phyloP scores from a whole-genome alignment of 1,284 basidiomycete species.

The Pisolithus thermaeus region DNA sequence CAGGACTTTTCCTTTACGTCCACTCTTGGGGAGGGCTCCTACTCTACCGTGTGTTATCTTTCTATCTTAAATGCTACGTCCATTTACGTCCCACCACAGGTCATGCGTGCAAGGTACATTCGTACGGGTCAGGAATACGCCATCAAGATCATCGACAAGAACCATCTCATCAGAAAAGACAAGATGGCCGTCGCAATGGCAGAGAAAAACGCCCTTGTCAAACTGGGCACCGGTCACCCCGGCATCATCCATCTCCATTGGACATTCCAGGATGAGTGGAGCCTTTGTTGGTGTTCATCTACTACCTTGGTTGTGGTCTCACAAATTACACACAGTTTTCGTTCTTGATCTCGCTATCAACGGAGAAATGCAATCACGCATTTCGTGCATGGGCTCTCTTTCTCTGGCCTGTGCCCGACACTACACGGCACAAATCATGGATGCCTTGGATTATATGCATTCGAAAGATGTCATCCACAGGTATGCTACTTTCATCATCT shows the following conservation, averaged over 20 bases:
- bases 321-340: constrained; percentile 56
- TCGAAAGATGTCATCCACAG: constrained; percentile 84
- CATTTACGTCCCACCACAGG: constrained; percentile 34
- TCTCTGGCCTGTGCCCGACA: constrained; percentile 70
- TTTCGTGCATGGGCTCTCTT: constrained; percentile 78
- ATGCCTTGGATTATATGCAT: constrained; percentile 88
- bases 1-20: constrained; percentile 69
- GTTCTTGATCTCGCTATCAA: constrained; percentile 88
- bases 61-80: constrained; percentile 1
- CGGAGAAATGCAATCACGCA: constrained; percentile 80
- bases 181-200: constrained; percentile 60
- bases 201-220: constrained; percentile 60
- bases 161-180: constrained; percentile 61
- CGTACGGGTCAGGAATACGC: constrained; percentile 63
- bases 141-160: constrained; percentile 75
- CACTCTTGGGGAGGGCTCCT: constrained; percentile 73
- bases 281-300: constrained; percentile 54
- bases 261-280: constrained; percentile 81
- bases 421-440: constrained; percentile 85
- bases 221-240: constrained; percentile 66
- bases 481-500: constrained; percentile 28
- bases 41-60: constrained; percentile 57
- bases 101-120: constrained; percentile 51
- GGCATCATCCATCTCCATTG: constrained; percentile 79
- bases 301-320: not conserved